Conservation (phyloP, 169 alveolate genomes). For the Eimeria necatrix region DNA sequence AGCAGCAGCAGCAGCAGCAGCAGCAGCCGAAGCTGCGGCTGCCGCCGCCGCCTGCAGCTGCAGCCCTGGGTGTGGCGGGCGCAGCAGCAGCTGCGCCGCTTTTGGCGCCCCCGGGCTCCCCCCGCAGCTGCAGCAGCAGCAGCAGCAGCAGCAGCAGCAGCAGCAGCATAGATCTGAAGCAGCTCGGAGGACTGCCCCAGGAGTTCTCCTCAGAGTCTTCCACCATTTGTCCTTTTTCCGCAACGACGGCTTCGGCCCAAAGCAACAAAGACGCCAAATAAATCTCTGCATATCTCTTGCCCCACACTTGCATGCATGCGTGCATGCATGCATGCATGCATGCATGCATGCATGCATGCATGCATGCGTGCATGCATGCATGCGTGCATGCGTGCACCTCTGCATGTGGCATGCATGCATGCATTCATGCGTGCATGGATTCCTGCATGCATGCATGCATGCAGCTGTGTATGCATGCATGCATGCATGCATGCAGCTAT, state of each 20-base stretch:
- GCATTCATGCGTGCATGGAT: constrained; percentile 6
- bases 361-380: background rate
- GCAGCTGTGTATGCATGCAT: background rate
- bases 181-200: background rate
- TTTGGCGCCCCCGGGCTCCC: too few species aligned
- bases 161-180: constrained; percentile 48
- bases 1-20: constrained; percentile 31
- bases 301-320: background rate
- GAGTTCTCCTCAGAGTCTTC: constrained; percentile 34
- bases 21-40: background rate
- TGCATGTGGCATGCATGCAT: constrained; percentile 6
- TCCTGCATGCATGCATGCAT: background rate
- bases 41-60: background rate
- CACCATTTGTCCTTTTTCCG: background rate
- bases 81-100: too few species aligned
- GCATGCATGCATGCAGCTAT: background rate
- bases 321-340: constrained; percentile 12
- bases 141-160: constrained; percentile 52
- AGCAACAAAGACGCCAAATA: constrained; percentile 15
- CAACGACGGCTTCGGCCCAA: background rate
- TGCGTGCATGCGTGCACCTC: background rate
- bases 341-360: background rate
- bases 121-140: constrained; percentile 7
- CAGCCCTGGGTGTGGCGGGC: background rate
- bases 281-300: too few species aligned